phyloP scores from a whole-genome alignment of 441 rosid species.

The Flueggea neowawraea region DNA sequence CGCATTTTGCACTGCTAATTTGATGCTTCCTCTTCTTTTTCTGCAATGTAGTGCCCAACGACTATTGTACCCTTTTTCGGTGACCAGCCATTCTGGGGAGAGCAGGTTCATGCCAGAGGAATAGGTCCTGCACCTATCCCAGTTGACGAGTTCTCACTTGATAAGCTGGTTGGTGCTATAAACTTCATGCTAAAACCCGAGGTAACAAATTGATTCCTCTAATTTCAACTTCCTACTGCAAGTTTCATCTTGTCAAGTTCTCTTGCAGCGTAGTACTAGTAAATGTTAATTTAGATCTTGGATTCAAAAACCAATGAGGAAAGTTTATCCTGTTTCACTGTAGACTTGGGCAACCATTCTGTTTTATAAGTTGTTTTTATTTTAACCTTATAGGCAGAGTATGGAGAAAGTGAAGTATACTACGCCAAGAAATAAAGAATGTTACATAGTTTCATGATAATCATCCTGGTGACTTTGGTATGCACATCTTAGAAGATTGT shows the following conservation, averaged over 20 bases:
- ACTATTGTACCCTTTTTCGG: slow-evolving; percentile 49
- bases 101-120: slow-evolving; percentile 37
- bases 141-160: slow-evolving; percentile 35
- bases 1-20: not conserved
- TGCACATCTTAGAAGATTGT: too few species aligned
- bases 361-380: too few species aligned
- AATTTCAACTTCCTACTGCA: not conserved
- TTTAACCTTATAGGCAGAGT: too few species aligned
- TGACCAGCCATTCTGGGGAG: slow-evolving; percentile 53
- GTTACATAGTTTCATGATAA: too few species aligned
- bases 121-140: slow-evolving; percentile 43
- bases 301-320: too few species aligned
- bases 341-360: too few species aligned
- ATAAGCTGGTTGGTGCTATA: slow-evolving; percentile 38
- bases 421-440: not conserved
- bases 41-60: slow-evolving; percentile 37
- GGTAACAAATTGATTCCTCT: slow-evolving; percentile 13
- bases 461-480: not conserved
- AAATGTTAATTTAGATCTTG: too few species aligned
- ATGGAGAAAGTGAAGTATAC: too few species aligned
- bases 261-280: not conserved
- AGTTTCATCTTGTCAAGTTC: not conserved
- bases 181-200: slow-evolving; percentile 36
- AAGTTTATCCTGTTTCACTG: too few species aligned
- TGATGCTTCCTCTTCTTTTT: not conserved